Conservation (phyloP, 345 rosid genomes). For the Eutrema heterophyllum region DNA sequence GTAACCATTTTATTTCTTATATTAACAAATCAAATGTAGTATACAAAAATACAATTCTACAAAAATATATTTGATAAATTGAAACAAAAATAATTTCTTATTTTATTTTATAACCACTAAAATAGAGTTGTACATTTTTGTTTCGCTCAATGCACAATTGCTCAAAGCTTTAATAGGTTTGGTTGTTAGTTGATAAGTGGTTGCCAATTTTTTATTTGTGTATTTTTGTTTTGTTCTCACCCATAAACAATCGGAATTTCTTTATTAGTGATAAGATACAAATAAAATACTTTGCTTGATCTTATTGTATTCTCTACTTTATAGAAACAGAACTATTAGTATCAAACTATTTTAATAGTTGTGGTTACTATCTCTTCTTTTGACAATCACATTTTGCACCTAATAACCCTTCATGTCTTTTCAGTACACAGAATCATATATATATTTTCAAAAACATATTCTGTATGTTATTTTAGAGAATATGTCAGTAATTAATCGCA, state of each 20-base stretch:
- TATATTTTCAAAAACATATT: not conserved
- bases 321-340: not conserved
- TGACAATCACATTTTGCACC: not conserved
- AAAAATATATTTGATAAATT: too few relatives aligned
- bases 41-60: too few relatives aligned
- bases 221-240: not conserved
- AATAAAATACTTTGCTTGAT: not conserved
- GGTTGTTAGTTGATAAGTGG: slow-evolving; percentile 11
- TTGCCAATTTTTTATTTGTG: not conserved
- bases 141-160: not conserved
- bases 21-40: not conserved
- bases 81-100: not conserved
- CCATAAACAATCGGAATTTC: not conserved
- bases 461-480: not conserved
- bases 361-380: not conserved
- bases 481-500: slow-evolving; percentile 3
- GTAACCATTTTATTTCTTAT: too few relatives aligned
- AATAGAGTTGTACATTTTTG: too few relatives aligned
- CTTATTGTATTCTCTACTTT: not conserved
- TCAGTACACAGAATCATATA: not conserved
- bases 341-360: not conserved
- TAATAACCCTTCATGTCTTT: not conserved
- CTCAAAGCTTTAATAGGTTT: not conserved
- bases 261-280: not conserved
- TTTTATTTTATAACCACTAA: too few relatives aligned